Evolutionary conservation across 768 basidiomycete species (phyloP).

Genomic region (Goffeauzyma gilvescens): DNA sequence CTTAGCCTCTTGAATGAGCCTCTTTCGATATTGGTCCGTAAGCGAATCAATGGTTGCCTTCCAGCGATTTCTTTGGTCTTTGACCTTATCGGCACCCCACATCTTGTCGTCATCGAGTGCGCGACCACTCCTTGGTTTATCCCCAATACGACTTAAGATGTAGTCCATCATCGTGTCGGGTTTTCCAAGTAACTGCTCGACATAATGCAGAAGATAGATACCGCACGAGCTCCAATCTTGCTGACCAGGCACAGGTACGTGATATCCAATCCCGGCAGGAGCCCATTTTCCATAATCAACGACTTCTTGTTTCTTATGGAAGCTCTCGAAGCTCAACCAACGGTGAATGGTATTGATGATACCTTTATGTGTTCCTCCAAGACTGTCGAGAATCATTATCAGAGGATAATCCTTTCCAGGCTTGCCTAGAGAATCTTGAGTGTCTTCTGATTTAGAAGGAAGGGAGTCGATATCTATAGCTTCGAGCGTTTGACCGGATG

Average conservation of each 20-base stretch:
- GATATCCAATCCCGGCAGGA: too few species aligned
- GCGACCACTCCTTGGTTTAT: not conserved
- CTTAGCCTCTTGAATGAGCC: too few species aligned
- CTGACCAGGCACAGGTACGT: conserved; percentile 75
- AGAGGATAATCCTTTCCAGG: conserved; percentile 22
- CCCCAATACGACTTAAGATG: conserved; percentile 31
- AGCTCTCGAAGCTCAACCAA: conserved; percentile 62
- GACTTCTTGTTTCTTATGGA: conserved; percentile 54
- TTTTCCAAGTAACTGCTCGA: conserved; percentile 51
- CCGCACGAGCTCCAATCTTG: conserved; percentile 86
- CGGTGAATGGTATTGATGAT: conserved; percentile 43
- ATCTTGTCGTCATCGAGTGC: not conserved
- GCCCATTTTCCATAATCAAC: too few species aligned
- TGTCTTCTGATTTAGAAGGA: too few species aligned
- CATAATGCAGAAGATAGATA: conserved; percentile 73
- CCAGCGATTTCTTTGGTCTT: not conserved
- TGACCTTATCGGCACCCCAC: not conserved
- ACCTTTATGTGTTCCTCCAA: conserved; percentile 51
- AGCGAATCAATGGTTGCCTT: too few species aligned
- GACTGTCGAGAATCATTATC: conserved; percentile 78
- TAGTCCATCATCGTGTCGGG: conserved; percentile 40
- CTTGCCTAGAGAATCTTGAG: not conserved
- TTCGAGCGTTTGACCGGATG: too few species aligned
- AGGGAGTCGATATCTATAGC: too few species aligned
- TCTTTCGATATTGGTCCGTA: too few species aligned